phyloP scores from a whole-genome alignment of 2,329 filamentous ascomycete species.

The Fusarium pseudocircinatum region DNA sequence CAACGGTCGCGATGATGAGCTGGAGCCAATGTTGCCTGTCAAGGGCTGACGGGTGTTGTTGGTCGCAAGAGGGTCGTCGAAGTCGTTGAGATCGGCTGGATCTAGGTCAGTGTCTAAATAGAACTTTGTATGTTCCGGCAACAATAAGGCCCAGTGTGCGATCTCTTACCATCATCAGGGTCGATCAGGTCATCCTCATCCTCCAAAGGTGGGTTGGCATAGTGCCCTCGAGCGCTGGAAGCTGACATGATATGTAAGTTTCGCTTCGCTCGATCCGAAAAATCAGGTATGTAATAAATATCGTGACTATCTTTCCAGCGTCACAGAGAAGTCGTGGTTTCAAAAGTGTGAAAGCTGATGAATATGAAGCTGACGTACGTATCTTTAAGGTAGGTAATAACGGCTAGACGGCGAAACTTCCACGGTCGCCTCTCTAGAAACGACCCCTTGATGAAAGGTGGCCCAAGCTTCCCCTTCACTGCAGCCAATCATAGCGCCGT shows the following conservation, averaged over 20 bases:
- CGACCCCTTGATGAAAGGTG: conserved; percentile 36
- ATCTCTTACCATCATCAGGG: conserved; percentile 74
- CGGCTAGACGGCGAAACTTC: conserved; percentile 46
- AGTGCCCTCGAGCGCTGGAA: conserved; percentile 62
- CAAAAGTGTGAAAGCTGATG: conserved; percentile 17
- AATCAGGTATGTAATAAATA: not conserved
- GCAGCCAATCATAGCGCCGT: conserved; percentile 35
- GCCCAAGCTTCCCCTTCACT: conserved; percentile 38
- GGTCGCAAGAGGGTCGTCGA: conserved; percentile 82
- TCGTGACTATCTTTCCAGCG: not conserved
- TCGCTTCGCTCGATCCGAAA: not conserved
- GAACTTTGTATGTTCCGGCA: not conserved
- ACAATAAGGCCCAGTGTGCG: not conserved
- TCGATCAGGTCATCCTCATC: conserved; percentile 78
- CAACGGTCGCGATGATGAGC: conserved; percentile 64
- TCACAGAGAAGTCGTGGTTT: conserved; percentile 1
- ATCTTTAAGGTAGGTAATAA: conserved; percentile 14
- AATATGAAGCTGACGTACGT: conserved; percentile 43
- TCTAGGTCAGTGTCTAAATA: conserved; percentile 30
- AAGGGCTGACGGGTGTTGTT: conserved; percentile 80
- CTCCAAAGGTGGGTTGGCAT: conserved; percentile 68
- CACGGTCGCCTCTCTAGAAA: conserved; percentile 44
- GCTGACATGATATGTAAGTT: conserved; percentile 54
- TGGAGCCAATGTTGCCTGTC: conserved; percentile 81
- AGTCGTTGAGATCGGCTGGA: conserved; percentile 85